Evolutionary conservation across 176 grass and related monocot genomes (phyloP).

Genomic region (Tillandsia leiboldiana): DNA sequence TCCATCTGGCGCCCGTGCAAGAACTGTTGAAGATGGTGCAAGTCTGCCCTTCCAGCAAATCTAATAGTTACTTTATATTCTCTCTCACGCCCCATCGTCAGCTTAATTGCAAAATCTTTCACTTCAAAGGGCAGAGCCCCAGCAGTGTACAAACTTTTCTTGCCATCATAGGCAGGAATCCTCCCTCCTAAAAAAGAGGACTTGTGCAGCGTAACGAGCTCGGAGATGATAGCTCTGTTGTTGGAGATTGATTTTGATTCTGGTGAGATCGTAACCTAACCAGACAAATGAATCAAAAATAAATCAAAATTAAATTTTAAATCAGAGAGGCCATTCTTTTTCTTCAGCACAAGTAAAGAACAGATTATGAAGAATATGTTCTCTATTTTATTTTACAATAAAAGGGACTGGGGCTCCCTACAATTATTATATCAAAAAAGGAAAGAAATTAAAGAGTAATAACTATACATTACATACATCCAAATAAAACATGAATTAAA

Average conservation of each 20-base stretch:
- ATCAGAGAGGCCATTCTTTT: neutral
- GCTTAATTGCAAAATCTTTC: constrained; percentile 49
- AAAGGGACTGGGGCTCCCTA: too few relatives aligned
- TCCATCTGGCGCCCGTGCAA: constrained; percentile 51
- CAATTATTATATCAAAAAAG: too few relatives aligned
- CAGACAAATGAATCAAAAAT: neutral
- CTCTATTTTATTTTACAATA: too few relatives aligned
- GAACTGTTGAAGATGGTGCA: constrained; percentile 52
- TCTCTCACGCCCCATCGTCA: constrained; percentile 23
- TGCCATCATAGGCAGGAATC: constrained; percentile 69
- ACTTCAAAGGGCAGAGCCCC: constrained; percentile 67
- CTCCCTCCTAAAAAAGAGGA: constrained; percentile 41
- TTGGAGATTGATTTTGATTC: constrained; percentile 55
- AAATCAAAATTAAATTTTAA: neutral
- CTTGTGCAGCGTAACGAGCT: constrained; percentile 48
- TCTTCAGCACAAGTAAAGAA: neutral
- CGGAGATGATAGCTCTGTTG: constrained; percentile 51
- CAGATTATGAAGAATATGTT: neutral
- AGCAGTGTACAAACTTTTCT: constrained; percentile 81
- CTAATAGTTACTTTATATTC: constrained; percentile 73
- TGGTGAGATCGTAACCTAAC: constrained; percentile 63
- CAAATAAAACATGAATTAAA: too few relatives aligned
- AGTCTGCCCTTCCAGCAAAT: constrained; percentile 45
- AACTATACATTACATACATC: too few relatives aligned
- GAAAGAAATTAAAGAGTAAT: too few relatives aligned